Evolutionary conservation across 1,284 basidiomycete genomes (phyloP).

Genomic region (Puccinia triticina): DNA sequence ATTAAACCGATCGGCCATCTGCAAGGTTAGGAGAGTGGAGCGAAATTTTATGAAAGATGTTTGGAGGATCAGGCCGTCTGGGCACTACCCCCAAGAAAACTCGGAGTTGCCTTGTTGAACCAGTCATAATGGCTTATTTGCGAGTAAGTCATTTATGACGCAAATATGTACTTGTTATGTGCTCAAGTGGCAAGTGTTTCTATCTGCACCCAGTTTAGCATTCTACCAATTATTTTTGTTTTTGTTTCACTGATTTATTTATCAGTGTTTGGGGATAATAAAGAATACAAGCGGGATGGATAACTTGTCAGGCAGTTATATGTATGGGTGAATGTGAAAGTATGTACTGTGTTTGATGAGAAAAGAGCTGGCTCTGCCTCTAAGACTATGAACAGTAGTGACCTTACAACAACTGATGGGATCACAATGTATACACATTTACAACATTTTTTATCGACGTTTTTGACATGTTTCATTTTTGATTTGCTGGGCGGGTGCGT

Average conservation of each 20-base stretch:
- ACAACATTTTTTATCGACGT: neutral
- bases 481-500: neutral
- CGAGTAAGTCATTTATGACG: too few relatives aligned
- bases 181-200: too few relatives aligned
- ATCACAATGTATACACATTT: conserved; percentile 1
- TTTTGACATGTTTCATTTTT: neutral
- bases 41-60: too few relatives aligned
- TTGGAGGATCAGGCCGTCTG: too few relatives aligned
- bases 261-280: neutral
- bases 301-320: neutral
- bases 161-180: too few relatives aligned
- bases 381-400: neutral
- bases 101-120: too few relatives aligned
- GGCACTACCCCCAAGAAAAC: too few relatives aligned
- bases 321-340: neutral
- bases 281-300: neutral
- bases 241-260: neutral
- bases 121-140: too few relatives aligned
- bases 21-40: too few relatives aligned
- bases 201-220: too few relatives aligned
- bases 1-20: too few relatives aligned
- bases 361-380: neutral
- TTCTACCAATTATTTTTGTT: neutral
- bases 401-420: neutral
- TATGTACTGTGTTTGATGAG: neutral